Evolutionary conservation across 768 basidiomycete species (phyloP).

Genomic region (Auriculariales sp.): DNA sequence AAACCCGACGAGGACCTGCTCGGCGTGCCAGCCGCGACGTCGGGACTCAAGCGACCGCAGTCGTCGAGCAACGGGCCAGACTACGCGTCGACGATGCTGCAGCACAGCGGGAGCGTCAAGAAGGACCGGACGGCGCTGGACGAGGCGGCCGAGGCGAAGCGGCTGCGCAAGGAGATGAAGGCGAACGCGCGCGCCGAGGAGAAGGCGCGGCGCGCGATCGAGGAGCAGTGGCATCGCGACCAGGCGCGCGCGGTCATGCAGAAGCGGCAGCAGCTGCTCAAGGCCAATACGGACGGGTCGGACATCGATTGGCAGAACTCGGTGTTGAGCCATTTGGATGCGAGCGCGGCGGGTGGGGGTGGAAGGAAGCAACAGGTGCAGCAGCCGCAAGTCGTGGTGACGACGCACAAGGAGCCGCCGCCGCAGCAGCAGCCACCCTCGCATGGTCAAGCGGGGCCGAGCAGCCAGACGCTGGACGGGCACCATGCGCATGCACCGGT

Average conservation of each 20-base stretch:
- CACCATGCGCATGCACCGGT: background rate
- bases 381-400: slow-evolving; percentile 9
- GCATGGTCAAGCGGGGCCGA: slow-evolving; percentile 46
- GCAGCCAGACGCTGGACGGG: slow-evolving; percentile 23
- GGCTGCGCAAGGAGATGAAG: slow-evolving; percentile 48
- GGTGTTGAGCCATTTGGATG: slow-evolving; percentile 2
- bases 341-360: slow-evolving; percentile 15
- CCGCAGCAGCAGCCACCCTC: slow-evolving; percentile 37
- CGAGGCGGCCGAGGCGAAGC: slow-evolving; percentile 18
- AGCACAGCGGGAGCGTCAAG: too few relatives aligned
- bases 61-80: slow-evolving; percentile 58
- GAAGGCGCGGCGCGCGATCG: slow-evolving; percentile 65
- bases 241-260: slow-evolving; percentile 87
- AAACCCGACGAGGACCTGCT: slow-evolving; percentile 57
- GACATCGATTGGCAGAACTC: slow-evolving; percentile 48
- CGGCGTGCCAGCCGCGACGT: slow-evolving; percentile 35
- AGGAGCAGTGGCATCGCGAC: slow-evolving; percentile 62
- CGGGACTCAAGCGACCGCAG: slow-evolving; percentile 65
- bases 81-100: slow-evolving; percentile 25
- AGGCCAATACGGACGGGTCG: slow-evolving; percentile 31
- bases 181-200: slow-evolving; percentile 69
- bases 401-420: slow-evolving; percentile 40
- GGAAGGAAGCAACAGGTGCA: slow-evolving; percentile 29
- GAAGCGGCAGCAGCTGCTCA: slow-evolving; percentile 68
- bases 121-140: too few relatives aligned